Percentiles rank a stretch among this genome's conserved stretches.
Conservation (phyloP, 176 grass and related monocot species). For the Juncus inflexus region DNA sequence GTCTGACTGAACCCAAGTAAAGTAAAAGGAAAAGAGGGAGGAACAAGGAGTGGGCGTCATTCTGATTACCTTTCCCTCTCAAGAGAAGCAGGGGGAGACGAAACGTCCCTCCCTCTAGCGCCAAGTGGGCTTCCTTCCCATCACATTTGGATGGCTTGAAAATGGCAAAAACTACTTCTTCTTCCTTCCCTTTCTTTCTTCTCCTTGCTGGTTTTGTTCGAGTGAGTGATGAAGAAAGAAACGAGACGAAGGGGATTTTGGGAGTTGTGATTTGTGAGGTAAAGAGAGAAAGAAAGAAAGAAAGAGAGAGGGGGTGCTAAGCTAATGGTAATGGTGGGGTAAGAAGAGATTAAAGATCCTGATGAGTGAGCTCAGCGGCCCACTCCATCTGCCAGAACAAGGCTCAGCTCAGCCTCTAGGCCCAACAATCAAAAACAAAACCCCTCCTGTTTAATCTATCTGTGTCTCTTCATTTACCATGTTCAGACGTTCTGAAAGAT, state of each 20-base stretch:
- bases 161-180: background rate
- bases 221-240: conserved; percentile 24
- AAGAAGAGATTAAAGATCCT: conserved; percentile 20
- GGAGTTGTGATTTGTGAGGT: conserved; percentile 24
- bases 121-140: conserved; percentile 55
- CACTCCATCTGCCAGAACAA: conserved; percentile 18
- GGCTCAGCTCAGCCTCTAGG: conserved; percentile 15
- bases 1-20: conserved; percentile 44
- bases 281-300: background rate
- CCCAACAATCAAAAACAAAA: background rate
- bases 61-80: conserved; percentile 11
- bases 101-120: conserved; percentile 29
- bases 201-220: conserved; percentile 24
- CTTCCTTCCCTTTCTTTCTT: conserved; percentile 14
- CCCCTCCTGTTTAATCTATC: background rate
- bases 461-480: conserved; percentile 1
- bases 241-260: conserved; percentile 30
- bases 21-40: conserved; percentile 21
- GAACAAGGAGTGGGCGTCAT: conserved; percentile 17
- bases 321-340: background rate
- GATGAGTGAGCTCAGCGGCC: conserved; percentile 20
- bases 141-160: conserved; percentile 47
- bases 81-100: conserved; percentile 19
- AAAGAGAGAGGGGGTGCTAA: background rate
- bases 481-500: background rate